Evolutionary conservation across 495 filamentous ascomycete species (phyloP).

Genomic region (Neurospora cerealis): DNA sequence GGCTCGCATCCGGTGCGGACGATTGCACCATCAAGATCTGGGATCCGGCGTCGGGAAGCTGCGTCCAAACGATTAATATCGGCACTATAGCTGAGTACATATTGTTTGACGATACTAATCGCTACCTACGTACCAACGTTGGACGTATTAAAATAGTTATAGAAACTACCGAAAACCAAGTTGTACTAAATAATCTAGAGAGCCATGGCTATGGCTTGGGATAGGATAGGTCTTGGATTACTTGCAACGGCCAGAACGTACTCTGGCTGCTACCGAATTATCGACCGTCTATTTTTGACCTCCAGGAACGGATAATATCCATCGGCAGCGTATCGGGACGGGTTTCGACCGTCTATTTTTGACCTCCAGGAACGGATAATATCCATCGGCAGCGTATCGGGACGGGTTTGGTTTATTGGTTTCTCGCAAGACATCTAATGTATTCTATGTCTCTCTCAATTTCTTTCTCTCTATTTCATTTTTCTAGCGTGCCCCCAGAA

Average conservation of each 20-base stretch:
- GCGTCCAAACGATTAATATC: not conserved
- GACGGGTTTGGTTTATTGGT: not conserved
- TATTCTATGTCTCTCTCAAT: not conserved
- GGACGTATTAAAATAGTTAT: not conserved
- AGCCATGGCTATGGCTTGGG: too few relatives aligned
- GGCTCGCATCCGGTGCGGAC: too few relatives aligned
- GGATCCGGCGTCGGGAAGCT: not conserved
- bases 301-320: slow-evolving; percentile 5
- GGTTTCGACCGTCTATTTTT: slow-evolving; percentile 8
- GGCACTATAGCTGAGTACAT: not conserved
- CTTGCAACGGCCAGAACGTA: not conserved
- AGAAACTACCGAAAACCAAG: too few relatives aligned
- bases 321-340: slow-evolving; percentile 6
- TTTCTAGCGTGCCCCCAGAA: not conserved
- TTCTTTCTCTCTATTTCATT: not conserved
- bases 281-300: slow-evolving; percentile 11
- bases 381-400: slow-evolving; percentile 5
- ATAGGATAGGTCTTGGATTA: slow-evolving; percentile 21
- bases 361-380: slow-evolving; percentile 6
- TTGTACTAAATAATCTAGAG: too few relatives aligned
- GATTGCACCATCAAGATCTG: slow-evolving; percentile 15
- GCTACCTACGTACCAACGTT: not conserved
- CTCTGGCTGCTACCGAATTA: not conserved
- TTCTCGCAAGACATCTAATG: not conserved
- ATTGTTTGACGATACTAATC: not conserved